Conservation (phyloP, 192 early-diverging fungal species). For the Coemansia sp. region DNA sequence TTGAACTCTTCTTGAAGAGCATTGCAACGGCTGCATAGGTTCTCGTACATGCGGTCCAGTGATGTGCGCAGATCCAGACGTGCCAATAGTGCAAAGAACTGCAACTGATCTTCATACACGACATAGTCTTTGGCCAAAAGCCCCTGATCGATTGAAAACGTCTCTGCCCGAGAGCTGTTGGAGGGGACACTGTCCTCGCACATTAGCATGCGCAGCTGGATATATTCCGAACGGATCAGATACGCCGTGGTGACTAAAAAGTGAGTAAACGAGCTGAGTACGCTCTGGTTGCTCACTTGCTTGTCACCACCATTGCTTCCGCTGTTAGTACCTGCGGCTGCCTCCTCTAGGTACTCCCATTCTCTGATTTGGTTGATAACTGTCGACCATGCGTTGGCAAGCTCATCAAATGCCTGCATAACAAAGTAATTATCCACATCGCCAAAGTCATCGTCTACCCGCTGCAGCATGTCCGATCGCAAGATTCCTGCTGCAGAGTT, state of each 20-base stretch:
- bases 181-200: conserved; percentile 38
- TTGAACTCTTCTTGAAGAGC: conserved; percentile 38
- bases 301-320: neutral
- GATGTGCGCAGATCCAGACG: conserved; percentile 42
- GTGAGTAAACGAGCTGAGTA: conserved; percentile 37
- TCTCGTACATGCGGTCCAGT: conserved; percentile 34
- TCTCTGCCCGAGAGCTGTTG: conserved; percentile 17
- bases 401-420: conserved; percentile 56
- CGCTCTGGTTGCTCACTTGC: conserved; percentile 15
- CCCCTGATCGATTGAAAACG: conserved; percentile 32
- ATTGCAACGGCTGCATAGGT: conserved; percentile 34
- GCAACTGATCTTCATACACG: conserved; percentile 54
- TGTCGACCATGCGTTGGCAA: conserved; percentile 49
- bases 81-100: conserved; percentile 46
- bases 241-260: conserved; percentile 37
- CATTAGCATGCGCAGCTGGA: conserved; percentile 51
- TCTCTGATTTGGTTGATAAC: conserved; percentile 42
- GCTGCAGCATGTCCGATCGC: conserved; percentile 27
- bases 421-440: conserved; percentile 57
- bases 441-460: conserved; percentile 49
- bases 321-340: neutral
- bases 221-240: conserved; percentile 49
- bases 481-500: conserved; percentile 34
- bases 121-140: conserved; percentile 50
- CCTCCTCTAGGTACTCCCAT: conserved; percentile 34